These are phyloP conservation scores for Gossypium davidsonii DNA, from an alignment of 441 rosid genomes.

Conservation along the genomic window DNA sequence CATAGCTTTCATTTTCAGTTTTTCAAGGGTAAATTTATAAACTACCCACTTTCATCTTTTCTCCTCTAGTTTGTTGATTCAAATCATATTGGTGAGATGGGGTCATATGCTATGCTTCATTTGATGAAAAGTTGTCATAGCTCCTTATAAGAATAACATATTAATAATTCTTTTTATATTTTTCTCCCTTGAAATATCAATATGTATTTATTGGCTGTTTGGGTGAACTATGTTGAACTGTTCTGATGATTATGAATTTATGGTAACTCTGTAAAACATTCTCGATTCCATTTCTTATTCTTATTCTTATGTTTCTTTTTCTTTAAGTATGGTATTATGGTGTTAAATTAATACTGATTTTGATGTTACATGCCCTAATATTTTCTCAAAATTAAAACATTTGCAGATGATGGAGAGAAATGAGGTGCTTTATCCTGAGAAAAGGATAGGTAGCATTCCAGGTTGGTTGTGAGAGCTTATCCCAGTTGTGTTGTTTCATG, in stretches of 20 bases:
- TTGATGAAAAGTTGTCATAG: neutral
- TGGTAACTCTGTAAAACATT: neutral
- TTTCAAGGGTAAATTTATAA: neutral
- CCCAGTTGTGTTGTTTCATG: neutral
- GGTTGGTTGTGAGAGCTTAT: slow-evolving; percentile 36
- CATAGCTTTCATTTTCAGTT: neutral
- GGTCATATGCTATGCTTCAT: neutral
- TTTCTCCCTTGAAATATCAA: neutral
- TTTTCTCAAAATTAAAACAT: neutral
- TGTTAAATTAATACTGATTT: neutral
- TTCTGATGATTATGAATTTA: neutral
- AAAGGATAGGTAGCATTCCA: slow-evolving; percentile 61
- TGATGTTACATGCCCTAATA: neutral
- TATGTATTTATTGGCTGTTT: neutral
- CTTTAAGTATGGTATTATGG: neutral
- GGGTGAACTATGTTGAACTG: neutral
- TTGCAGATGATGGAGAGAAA: slow-evolving; percentile 47
- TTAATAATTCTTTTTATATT: neutral
- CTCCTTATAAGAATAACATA: neutral
- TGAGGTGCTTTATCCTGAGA: slow-evolving; percentile 45
- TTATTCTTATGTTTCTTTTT: neutral
- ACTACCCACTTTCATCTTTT: neutral
- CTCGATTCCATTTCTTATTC: neutral
- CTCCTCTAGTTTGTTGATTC: neutral
- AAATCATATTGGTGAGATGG: slow-evolving; percentile 7